Conservation (phyloP, 768 basidiomycete species). For the Mycena venus region DNA sequence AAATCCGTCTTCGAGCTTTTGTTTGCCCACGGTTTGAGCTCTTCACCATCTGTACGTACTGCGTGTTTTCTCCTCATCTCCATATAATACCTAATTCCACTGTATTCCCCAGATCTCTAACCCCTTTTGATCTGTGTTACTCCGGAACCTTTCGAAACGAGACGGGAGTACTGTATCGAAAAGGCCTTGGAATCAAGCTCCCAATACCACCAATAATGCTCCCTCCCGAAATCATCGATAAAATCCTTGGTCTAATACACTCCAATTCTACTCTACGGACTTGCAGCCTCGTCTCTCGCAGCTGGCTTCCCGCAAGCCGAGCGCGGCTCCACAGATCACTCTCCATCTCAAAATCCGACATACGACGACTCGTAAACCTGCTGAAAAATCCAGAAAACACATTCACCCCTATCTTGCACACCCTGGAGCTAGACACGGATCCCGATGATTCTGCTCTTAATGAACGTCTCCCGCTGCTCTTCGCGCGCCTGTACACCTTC, state of each 20-base stretch:
- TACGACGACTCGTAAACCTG: neutral
- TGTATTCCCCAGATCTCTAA: too few species aligned
- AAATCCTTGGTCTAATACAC: neutral
- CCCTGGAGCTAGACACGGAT: neutral
- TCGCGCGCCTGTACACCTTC: neutral
- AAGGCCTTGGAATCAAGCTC: too few species aligned
- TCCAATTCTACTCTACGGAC: neutral
- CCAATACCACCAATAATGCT: neutral
- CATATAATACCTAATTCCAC: too few species aligned
- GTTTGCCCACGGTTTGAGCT: too few species aligned
- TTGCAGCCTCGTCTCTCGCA: neutral
- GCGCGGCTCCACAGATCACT: neutral
- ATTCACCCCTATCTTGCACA: neutral
- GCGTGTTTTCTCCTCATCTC: too few species aligned
- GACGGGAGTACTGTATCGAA: neutral
- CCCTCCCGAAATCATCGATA: neutral
- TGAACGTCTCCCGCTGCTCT: neutral
- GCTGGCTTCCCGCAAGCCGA: neutral
- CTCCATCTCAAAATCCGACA: neutral
- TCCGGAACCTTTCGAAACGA: neutral
- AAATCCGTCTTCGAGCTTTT: too few species aligned
- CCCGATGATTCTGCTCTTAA: neutral
- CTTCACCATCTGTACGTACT: too few species aligned
- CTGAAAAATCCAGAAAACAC: neutral
- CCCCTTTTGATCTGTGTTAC: too few species aligned